Evolutionary conservation across 768 basidiomycete species (phyloP).

Genomic region (Suillus subaureus): DNA sequence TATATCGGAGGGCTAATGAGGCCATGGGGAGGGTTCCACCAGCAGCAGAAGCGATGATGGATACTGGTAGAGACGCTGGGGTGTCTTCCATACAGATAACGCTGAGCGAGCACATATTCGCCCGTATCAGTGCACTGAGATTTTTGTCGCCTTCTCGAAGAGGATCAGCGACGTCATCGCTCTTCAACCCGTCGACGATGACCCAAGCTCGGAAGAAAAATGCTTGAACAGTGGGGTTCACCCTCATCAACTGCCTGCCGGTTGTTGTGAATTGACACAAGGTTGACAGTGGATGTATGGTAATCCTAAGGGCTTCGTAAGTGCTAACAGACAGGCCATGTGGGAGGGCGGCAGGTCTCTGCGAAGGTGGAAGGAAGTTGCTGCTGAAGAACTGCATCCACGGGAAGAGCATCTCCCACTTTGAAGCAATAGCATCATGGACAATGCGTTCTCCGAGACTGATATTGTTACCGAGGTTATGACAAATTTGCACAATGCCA

Average conservation of each 20-base stretch:
- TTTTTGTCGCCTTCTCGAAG: slow-evolving; percentile 7
- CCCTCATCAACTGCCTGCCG: slow-evolving; percentile 6
- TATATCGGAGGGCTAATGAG: slow-evolving; percentile 9
- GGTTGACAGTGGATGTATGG: slow-evolving; percentile 7
- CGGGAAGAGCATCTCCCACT: slow-evolving; percentile 10
- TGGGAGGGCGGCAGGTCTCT: background rate
- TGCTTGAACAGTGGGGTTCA: slow-evolving; percentile 4
- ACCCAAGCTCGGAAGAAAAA: slow-evolving; percentile 10
- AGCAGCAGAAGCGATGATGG: slow-evolving; percentile 3
- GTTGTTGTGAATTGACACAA: slow-evolving; percentile 5
- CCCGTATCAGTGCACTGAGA: slow-evolving; percentile 6
- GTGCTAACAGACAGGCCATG: slow-evolving; percentile 9
- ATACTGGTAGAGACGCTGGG: background rate
- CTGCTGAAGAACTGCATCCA: slow-evolving; percentile 12
- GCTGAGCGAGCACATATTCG: slow-evolving; percentile 8
- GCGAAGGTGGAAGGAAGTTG: slow-evolving; percentile 6
- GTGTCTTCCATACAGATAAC: slow-evolving; percentile 9
- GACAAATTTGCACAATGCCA: slow-evolving; percentile 10
- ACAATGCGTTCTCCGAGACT: slow-evolving; percentile 6
- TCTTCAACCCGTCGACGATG: slow-evolving; percentile 2
- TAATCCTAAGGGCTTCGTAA: slow-evolving; percentile 7
- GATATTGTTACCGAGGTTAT: slow-evolving; percentile 5
- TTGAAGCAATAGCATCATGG: slow-evolving; percentile 8
- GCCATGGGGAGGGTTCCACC: slow-evolving; percentile 10
- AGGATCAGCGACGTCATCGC: background rate